Evolutionary conservation across 2,329 filamentous ascomycete species (phyloP), one percentile per base, ranked within the genome.

Genomic region (Diaporthe aspalathi): DNA sequence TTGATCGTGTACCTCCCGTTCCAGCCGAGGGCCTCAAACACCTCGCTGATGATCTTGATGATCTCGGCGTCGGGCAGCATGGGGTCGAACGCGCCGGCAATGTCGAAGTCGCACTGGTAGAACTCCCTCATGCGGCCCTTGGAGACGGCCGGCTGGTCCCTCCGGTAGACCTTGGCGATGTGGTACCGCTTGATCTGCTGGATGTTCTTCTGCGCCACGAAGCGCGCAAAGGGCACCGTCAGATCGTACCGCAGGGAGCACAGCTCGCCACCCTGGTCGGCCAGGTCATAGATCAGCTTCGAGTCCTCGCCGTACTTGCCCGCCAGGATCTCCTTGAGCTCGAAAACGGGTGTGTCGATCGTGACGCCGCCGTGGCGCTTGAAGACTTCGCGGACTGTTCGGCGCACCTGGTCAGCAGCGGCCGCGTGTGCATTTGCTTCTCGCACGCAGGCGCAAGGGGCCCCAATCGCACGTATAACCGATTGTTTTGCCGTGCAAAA

Each of bases 71-170:
- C 95, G 70, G 95, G 94, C 32, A 97, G 88, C 94, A 98, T 97
- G 68, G 93, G 83, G 80, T 97, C 95, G 84, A 94, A 97, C 52
- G 84, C 86, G 73, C 95, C 94, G 16, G 95, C 95, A 83, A 98
- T 95, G 80, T 98, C 95, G 79, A 98, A 97, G 83, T 98, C 95
- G 84, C 95, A 98, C 83, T 98, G 95, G 84, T 97, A 97, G 83
- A 97, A 97, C 83, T 98, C 95, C 78, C 95, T 90, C 92, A 97
- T 96, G 68, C 95, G 90, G 66, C 95, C 95, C 81, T 97, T 96
- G 73, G 92, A 93, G 84, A 98, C 94, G 73, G 94, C 93, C 24
- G 93, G 92, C 52, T 73, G 72, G 47, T 95, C 93, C 80, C 92
- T 85, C 73, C 93, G 87, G 82, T 94, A 94, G 65, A 94, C 92